phyloP scores from a whole-genome alignment of 2,329 filamentous ascomycete species.

The Cephalotrichum gorgonifer region DNA sequence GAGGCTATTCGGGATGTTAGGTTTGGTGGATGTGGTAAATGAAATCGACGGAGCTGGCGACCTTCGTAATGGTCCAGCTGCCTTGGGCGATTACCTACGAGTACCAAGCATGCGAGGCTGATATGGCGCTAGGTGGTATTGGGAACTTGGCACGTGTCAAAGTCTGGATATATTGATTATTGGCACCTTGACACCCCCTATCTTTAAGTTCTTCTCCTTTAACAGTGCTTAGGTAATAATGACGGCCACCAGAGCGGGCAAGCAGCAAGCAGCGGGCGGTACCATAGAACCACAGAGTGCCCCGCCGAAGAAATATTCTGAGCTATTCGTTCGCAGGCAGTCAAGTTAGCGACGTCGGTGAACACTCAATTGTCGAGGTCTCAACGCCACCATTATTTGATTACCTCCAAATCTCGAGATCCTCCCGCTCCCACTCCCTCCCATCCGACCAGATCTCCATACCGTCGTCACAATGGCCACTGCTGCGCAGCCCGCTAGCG shows the following conservation, averaged over 20 bases:
- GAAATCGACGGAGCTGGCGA: slow-evolving; percentile 3
- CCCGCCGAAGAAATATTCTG: not conserved
- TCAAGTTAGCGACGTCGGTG: not conserved
- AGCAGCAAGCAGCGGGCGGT: too few species aligned
- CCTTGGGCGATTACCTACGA: slow-evolving; percentile 12
- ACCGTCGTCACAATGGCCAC: slow-evolving; percentile 6
- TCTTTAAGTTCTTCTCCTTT: too few species aligned
- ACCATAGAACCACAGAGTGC: not conserved
- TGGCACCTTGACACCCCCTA: not conserved
- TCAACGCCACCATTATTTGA: not conserved
- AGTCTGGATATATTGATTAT: too few species aligned
- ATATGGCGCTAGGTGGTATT: slow-evolving; percentile 8
- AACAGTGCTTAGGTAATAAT: not conserved
- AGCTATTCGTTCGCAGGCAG: not conserved
- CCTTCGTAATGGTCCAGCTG: slow-evolving; percentile 15
- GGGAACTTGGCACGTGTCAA: not conserved
- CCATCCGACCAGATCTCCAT: not conserved
- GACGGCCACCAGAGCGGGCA: not conserved
- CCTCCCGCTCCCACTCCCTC: not conserved
- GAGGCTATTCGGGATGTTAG: not conserved
- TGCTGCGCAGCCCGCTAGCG: slow-evolving; percentile 13
- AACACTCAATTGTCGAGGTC: not conserved
- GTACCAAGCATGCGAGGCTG: slow-evolving; percentile 11
- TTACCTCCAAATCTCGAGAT: not conserved
- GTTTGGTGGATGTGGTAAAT: not conserved